Evolutionary conservation across 441 rosid species (phyloP).

Genomic region (Theobroma grandiflorum): DNA sequence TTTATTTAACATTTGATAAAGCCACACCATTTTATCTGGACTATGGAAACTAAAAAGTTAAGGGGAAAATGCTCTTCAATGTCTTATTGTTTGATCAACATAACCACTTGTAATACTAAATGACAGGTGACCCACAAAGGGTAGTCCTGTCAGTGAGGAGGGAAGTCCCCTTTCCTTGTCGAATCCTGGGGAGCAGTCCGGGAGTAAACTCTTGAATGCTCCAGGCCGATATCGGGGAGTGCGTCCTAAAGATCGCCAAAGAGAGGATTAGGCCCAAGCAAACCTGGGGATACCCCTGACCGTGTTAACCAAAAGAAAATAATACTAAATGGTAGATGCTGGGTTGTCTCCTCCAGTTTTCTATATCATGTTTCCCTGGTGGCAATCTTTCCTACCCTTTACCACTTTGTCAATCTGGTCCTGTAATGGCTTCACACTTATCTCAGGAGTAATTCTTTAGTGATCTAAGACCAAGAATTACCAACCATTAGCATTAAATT

Average conservation of each 20-base stretch:
- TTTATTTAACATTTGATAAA: neutral
- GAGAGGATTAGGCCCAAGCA: too few relatives aligned
- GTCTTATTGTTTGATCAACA: conserved; percentile 1
- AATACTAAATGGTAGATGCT: too few relatives aligned
- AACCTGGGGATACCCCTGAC: too few relatives aligned
- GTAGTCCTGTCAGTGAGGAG: too few relatives aligned
- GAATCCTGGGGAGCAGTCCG: too few relatives aligned
- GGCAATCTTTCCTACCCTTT: neutral
- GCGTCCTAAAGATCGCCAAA: too few relatives aligned
- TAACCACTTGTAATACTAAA: neutral
- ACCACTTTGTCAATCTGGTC: neutral
- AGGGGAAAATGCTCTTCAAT: neutral
- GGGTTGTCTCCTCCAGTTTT: neutral
- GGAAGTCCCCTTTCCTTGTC: too few relatives aligned
- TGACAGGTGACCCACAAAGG: neutral
- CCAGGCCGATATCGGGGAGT: too few relatives aligned
- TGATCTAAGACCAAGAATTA: neutral
- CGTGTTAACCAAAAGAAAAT: too few relatives aligned
- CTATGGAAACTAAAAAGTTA: neutral
- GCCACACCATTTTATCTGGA: neutral
- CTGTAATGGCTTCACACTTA: neutral
- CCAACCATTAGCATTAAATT: neutral
- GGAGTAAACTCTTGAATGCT: too few relatives aligned
- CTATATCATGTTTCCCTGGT: neutral
- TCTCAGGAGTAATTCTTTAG: neutral